phyloP scores from a whole-genome alignment of 2,329 filamentous ascomycete genomes.

The Sclerotiophoma versabilis region DNA sequence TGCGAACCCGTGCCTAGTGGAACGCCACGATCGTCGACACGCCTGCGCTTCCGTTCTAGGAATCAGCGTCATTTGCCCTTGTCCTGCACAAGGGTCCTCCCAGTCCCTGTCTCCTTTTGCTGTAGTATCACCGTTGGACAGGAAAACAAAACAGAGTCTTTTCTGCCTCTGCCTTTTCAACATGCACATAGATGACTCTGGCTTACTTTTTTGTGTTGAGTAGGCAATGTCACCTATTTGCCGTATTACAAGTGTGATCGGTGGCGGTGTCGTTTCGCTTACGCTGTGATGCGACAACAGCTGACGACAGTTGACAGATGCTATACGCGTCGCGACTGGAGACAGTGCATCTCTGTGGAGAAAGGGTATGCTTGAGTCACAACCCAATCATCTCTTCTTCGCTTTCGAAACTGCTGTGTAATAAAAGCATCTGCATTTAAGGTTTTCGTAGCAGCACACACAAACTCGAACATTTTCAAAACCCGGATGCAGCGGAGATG shows the following conservation, averaged over 20 bases:
- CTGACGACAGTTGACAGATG: conserved; percentile 5
- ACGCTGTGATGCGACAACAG: conserved; percentile 6
- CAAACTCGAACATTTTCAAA: no score
- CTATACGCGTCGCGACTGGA: conserved; percentile 1
- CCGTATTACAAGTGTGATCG: not conserved
- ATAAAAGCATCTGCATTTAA: no score
- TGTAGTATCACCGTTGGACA: not conserved
- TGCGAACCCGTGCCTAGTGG: not conserved
- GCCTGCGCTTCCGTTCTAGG: conserved; percentile 11
- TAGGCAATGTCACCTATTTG: not conserved
- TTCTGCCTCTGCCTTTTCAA: no score
- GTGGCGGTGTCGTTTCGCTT: conserved; percentile 9
- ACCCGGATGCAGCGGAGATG: not conserved
- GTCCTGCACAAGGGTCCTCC: not conserved
- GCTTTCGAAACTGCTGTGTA: no score
- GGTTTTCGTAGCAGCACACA: no score
- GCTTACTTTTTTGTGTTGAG: not conserved
- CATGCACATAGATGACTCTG: not conserved
- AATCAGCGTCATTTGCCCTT: conserved; percentile 9
- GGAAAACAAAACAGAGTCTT: no score
- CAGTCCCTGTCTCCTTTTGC: conserved; percentile 1
- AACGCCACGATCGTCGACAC: conserved; percentile 17
- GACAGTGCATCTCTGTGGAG: not conserved
- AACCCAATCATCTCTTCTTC: not conserved
- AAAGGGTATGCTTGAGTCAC: not conserved